Percentiles rank a stretch among this genome's conserved stretches.
phyloP scores from a whole-genome alignment of 768 basidiomycete species.

The Leccinum boreale region DNA sequence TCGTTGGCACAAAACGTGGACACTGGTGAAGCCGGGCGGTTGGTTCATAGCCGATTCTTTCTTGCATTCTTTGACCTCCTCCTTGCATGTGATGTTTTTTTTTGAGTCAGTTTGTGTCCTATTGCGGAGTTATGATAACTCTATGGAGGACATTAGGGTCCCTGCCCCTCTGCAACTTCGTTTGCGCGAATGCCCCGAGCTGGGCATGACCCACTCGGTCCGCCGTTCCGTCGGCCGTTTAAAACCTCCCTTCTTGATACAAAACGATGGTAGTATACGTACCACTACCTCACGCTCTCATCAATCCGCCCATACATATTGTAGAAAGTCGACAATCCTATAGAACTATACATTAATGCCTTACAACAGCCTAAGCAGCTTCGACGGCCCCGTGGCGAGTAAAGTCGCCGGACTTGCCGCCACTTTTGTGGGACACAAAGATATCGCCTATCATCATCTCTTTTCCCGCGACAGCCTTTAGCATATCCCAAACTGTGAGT shows the following conservation, averaged over 20 bases:
- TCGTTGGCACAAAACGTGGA: constrained; percentile 43
- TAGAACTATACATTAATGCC: not conserved
- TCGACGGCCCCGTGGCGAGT: constrained; percentile 13
- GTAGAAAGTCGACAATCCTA: not conserved
- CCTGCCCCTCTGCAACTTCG: too few relatives aligned
- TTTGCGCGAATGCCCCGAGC: too few relatives aligned
- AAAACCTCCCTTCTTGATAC: too few relatives aligned
- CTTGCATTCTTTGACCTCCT: not conserved
- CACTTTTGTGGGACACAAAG: constrained; percentile 61
- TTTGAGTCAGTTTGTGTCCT: too few relatives aligned
- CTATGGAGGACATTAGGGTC: too few relatives aligned
- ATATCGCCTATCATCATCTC: constrained; percentile 80
- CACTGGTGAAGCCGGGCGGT: constrained; percentile 42
- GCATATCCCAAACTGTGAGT: constrained; percentile 91
- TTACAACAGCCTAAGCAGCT: not conserved
- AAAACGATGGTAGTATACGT: not conserved
- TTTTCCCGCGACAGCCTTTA: constrained; percentile 85
- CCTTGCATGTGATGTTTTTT: not conserved
- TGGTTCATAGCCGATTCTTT: not conserved
- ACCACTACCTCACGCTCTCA: not conserved
- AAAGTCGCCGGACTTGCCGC: constrained; percentile 77
- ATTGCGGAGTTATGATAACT: too few relatives aligned
- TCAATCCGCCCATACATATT: not conserved
- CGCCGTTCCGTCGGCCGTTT: too few relatives aligned
- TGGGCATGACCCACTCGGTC: too few relatives aligned